phyloP scores from a whole-genome alignment of 345 rosid species.

The Eucalyptus curtisii region DNA sequence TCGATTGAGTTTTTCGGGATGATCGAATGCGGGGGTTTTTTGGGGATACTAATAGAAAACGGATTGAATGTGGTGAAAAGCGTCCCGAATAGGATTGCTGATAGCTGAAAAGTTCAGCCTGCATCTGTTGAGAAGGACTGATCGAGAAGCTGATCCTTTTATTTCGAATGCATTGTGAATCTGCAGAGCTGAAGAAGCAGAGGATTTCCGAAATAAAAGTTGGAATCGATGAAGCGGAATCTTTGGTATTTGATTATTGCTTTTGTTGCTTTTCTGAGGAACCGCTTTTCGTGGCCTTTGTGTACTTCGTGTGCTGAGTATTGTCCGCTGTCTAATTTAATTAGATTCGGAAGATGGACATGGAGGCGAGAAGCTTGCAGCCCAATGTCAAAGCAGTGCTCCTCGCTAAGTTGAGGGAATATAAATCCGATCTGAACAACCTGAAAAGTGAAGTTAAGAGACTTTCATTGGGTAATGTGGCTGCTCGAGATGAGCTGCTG shows the following conservation, averaged over 20 bases:
- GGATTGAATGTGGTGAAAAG: not conserved
- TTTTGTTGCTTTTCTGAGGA: not conserved
- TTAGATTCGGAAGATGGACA: slow-evolving; percentile 72
- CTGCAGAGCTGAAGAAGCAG: slow-evolving; percentile 78
- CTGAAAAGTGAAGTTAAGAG: slow-evolving; percentile 65
- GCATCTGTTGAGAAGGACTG: not conserved
- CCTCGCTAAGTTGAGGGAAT: slow-evolving; percentile 73
- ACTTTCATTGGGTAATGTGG: slow-evolving; percentile 35
- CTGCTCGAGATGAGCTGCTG: slow-evolving; percentile 62
- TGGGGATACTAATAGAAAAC: not conserved
- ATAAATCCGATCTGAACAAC: slow-evolving; percentile 78
- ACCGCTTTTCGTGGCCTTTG: not conserved
- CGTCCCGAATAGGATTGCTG: not conserved
- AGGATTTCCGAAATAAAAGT: slow-evolving; percentile 55
- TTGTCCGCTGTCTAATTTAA: not conserved
- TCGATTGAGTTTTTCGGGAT: not conserved
- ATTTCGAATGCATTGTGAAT: not conserved
- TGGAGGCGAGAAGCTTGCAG: slow-evolving; percentile 74
- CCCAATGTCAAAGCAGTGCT: slow-evolving; percentile 58
- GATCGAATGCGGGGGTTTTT: not conserved
- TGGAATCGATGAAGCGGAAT: slow-evolving; percentile 68
- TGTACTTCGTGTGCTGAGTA: not conserved
- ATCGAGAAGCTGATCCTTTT: not conserved
- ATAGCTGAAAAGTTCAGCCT: not conserved
- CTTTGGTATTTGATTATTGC: slow-evolving; percentile 31